Evolutionary conservation across 345 rosid species (phyloP), one percentile per base, ranked within the genome.

Genomic region (Limnanthes douglasii): DNA sequence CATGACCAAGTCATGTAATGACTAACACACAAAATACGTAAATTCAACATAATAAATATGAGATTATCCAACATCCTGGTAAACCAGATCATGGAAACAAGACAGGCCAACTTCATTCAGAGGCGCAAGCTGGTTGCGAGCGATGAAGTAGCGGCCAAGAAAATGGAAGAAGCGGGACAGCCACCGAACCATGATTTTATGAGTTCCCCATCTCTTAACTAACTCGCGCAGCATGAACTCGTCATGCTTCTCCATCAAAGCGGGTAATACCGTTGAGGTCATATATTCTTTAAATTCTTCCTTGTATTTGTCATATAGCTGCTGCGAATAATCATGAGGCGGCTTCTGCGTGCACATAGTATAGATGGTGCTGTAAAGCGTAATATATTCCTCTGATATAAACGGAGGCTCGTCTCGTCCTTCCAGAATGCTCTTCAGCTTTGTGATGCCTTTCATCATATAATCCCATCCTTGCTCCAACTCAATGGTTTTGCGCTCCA

Each of bases 301-400:
- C 51, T 35, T 44, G 52, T 68, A 78, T 54, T 66, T 74, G 29
- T 71, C 69, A 30, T 78, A 78, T 20, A 78, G 72, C 61, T 74
- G 80, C 13, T 74, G 70, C 1, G 92, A 68, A 43, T 68, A 74
- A 28, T 78, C 75, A 8, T 68, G 59, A 11, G 80, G 78, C 0
- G 85, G 71, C 67, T 64, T 71, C 40, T 78, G 80, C 1, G 77
- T 65, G 15, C 90, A 78, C 84, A 78, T 71, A 32, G 74, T 69
- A 41, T 74, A 78, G 41, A 78, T 64, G 10, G 71, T 71, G 16
- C 92, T 78, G 66, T 78, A 78, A 1, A 78, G 75, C 72, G 56
- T 68, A 60, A 69, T 74, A 50, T 71, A 64, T 18, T 78, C 78
- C 31, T 71, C 80, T 0, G 92, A 46, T 35, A 29, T 68, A 50